Conservation (phyloP, 345 rosid genomes). For the Populus simonii region DNA sequence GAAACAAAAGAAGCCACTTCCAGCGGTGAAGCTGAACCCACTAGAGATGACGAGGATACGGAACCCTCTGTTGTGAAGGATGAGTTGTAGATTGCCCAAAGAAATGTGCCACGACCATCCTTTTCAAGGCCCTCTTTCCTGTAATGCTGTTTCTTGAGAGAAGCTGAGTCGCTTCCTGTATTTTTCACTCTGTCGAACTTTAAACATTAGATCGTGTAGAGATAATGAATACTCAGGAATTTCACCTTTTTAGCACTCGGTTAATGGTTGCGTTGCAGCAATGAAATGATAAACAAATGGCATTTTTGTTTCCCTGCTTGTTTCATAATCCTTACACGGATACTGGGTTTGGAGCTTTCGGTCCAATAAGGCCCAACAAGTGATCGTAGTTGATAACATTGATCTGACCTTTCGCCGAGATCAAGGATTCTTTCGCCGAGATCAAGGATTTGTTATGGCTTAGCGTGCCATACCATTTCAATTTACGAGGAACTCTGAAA, state of each 20-base stretch:
- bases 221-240: conserved; percentile 16
- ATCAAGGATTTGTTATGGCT: background rate
- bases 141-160: background rate
- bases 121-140: background rate
- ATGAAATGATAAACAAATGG: background rate
- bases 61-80: conserved; percentile 43
- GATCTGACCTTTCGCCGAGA: too few species aligned
- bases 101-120: background rate
- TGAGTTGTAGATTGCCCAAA: conserved; percentile 41
- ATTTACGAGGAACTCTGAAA: background rate
- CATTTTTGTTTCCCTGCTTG: background rate
- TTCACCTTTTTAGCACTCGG: conserved; percentile 17
- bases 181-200: conserved; percentile 3
- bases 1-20: conserved; percentile 35
- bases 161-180: conserved; percentile 10
- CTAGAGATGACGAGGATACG: conserved; percentile 22
- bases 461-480: background rate
- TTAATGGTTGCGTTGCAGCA: background rate
- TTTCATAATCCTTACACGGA: background rate
- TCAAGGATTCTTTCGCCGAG: background rate
- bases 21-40: conserved; percentile 28
- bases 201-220: conserved; percentile 10
- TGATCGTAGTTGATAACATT: background rate
- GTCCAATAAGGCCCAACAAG: background rate
- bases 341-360: background rate